A percentile compares a stretch with the other conserved stretches of the same genome.
These are phyloP conservation scores for Populus simonii DNA, from an alignment of 345 rosid species.

Conservation along the genomic window DNA sequence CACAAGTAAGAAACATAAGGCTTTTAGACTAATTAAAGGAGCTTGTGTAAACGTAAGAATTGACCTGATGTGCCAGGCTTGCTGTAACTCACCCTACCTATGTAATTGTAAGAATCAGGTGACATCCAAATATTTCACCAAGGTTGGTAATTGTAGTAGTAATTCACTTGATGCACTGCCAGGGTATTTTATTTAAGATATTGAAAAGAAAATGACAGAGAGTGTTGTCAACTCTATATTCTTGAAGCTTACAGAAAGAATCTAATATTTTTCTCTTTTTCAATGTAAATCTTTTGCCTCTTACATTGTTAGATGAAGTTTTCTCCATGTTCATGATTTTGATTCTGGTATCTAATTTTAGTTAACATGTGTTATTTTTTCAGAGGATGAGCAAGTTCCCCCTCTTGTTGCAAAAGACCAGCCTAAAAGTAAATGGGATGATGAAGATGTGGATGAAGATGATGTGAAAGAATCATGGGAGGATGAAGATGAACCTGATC, in stretches of 20 bases:
- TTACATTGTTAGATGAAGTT: background rate
- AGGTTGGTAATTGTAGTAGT: background rate
- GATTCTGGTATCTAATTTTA: background rate
- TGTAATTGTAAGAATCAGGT: background rate
- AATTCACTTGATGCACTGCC: background rate
- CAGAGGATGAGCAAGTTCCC: slow-evolving; percentile 70
- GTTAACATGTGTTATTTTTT: background rate
- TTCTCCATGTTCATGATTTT: background rate
- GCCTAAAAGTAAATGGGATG: slow-evolving; percentile 75
- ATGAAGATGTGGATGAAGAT: slow-evolving; percentile 81
- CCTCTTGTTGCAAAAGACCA: slow-evolving; percentile 49
- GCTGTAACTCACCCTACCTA: background rate
- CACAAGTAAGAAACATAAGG: too few relatives aligned
- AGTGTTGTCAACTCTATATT: background rate
- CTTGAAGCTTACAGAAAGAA: background rate
- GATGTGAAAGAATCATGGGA: slow-evolving; percentile 98
- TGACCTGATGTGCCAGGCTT: background rate
- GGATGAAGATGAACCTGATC: slow-evolving; percentile 83
- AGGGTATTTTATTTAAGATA: background rate
- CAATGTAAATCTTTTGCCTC: background rate
- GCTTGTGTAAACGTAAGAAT: background rate
- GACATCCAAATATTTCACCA: background rate
- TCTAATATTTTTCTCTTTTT: background rate
- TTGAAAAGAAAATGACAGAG: background rate
- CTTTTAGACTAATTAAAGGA: background rate